Percentiles rank a stretch among this genome's conserved stretches.
Evolutionary conservation across 768 basidiomycete species (phyloP).

Genomic region (Collybia nuda): DNA sequence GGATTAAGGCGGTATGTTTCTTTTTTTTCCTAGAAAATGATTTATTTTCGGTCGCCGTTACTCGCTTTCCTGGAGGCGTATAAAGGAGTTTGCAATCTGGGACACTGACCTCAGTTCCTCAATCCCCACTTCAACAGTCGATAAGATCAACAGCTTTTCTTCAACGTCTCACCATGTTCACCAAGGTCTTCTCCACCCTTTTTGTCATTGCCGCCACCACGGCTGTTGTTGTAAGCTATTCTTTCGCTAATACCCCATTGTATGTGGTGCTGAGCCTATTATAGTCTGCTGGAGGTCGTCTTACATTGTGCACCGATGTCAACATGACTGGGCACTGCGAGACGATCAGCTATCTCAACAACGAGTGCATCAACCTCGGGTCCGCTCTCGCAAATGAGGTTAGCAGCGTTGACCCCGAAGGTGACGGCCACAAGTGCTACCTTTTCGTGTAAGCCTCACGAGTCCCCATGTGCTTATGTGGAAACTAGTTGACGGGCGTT

Average conservation of each 20-base stretch:
- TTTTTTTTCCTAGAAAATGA: no score
- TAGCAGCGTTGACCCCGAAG: conserved; percentile 7
- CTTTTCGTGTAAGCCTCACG: conserved; percentile 5
- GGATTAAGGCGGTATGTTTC: no score
- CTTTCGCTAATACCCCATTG: not conserved
- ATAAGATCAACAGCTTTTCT: not conserved
- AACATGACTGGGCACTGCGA: conserved; percentile 7
- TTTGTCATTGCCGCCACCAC: not conserved
- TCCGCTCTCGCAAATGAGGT: conserved; percentile 9
- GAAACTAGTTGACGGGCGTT: not conserved
- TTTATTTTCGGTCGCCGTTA: no score
- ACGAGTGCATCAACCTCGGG: conserved; percentile 7
- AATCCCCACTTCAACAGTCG: not conserved
- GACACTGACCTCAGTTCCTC: no score
- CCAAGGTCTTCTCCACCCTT: conserved; percentile 1
- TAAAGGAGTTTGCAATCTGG: no score
- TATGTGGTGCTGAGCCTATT: not conserved
- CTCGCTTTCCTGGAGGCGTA: no score
- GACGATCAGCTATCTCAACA: conserved; percentile 9
- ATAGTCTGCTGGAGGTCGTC: conserved; percentile 8
- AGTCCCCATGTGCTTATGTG: not conserved
- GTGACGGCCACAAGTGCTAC: conserved; percentile 7
- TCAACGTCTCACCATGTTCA: not conserved
- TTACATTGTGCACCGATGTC: conserved; percentile 8
- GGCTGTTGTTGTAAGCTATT: conserved; percentile 2